Conservation (phyloP, 805 yeast genomes). For the Teunomyces stri region DNA sequence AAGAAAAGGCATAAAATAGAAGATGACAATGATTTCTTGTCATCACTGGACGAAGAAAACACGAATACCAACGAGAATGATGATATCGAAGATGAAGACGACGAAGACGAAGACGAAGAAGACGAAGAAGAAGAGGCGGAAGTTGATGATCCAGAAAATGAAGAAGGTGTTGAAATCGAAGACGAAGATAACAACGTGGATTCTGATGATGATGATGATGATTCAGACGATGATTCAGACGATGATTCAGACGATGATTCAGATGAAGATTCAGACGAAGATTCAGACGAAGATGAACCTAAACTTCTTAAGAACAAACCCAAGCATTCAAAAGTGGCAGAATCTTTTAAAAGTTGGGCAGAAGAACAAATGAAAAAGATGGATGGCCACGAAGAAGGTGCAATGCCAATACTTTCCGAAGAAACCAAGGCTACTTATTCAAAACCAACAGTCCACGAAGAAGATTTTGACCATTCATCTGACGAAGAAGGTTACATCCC, state of each 20-base stretch:
- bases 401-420: slow-evolving; percentile 46
- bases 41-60: slow-evolving; percentile 30
- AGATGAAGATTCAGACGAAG: slow-evolving; percentile 27
- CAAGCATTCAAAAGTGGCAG: slow-evolving; percentile 43
- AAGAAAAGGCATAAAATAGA: slow-evolving; percentile 43
- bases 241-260: slow-evolving; percentile 30
- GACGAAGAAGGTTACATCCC: slow-evolving; percentile 62
- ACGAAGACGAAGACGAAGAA: slow-evolving; percentile 19
- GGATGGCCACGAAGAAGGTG: slow-evolving; percentile 55
- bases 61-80: slow-evolving; percentile 18
- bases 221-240: slow-evolving; percentile 26
- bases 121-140: too few relatives aligned
- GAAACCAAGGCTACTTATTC: slow-evolving; percentile 43
- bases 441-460: slow-evolving; percentile 54
- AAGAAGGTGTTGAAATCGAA: slow-evolving; percentile 8
- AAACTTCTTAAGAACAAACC: slow-evolving; percentile 39
- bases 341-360: slow-evolving; percentile 87
- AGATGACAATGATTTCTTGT: slow-evolving; percentile 60
- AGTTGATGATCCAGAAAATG: slow-evolving; percentile 13
- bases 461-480: slow-evolving; percentile 70
- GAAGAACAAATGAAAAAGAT: slow-evolving; percentile 62
- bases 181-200: slow-evolving; percentile 8
- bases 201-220: slow-evolving; percentile 20
- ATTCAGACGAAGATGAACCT: slow-evolving; percentile 27
- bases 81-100: slow-evolving; percentile 12